phyloP scores from a whole-genome alignment of 2,329 filamentous ascomycete genomes.

The Colletotrichum falcatum region DNA sequence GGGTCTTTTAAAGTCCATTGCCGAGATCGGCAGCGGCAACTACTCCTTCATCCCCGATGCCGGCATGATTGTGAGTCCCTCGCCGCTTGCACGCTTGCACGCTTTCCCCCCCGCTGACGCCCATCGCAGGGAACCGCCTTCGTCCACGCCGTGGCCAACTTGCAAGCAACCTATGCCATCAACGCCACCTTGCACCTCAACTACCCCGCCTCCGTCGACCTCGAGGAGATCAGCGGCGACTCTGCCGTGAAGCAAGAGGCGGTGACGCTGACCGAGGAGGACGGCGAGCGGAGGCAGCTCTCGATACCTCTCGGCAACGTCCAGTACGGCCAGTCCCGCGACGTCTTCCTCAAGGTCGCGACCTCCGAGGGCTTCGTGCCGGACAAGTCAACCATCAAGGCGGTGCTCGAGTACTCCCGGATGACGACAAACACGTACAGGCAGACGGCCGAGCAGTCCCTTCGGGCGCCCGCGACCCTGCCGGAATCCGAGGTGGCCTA shows the following conservation, averaged over 20 bases:
- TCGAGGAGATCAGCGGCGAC: conserved; percentile 55
- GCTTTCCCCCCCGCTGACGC: conserved; percentile 15
- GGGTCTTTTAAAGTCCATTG: conserved; percentile 69
- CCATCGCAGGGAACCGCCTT: conserved; percentile 66
- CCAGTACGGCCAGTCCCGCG: conserved; percentile 71
- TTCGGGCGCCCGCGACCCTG: conserved; percentile 45
- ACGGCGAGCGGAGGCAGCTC: conserved; percentile 43
- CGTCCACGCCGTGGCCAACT: conserved; percentile 70
- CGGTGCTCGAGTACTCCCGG: conserved; percentile 40
- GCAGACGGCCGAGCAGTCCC: conserved; percentile 34
- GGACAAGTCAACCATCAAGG: conserved; percentile 24
- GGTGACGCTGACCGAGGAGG: conserved; percentile 35
- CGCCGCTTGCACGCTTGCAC: fast-evolving
- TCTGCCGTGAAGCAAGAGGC: conserved; percentile 53
- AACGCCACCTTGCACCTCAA: conserved; percentile 57
- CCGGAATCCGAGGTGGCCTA: conserved; percentile 57
- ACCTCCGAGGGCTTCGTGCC: conserved; percentile 15
- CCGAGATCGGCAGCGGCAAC: conserved; percentile 67
- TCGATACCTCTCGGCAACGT: conserved; percentile 62
- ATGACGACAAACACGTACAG: conserved; percentile 41
- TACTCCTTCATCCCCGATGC: conserved; percentile 73
- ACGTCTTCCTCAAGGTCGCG: conserved; percentile 62
- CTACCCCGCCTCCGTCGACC: conserved; percentile 51
- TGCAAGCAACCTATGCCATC: conserved; percentile 69
- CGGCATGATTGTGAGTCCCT: conserved; percentile 64